Percentiles rank a stretch among this genome's conserved stretches.
These are phyloP conservation scores for Puccinia hordei DNA, from an alignment of 1,284 basidiomycete species.

Conservation along the genomic window DNA sequence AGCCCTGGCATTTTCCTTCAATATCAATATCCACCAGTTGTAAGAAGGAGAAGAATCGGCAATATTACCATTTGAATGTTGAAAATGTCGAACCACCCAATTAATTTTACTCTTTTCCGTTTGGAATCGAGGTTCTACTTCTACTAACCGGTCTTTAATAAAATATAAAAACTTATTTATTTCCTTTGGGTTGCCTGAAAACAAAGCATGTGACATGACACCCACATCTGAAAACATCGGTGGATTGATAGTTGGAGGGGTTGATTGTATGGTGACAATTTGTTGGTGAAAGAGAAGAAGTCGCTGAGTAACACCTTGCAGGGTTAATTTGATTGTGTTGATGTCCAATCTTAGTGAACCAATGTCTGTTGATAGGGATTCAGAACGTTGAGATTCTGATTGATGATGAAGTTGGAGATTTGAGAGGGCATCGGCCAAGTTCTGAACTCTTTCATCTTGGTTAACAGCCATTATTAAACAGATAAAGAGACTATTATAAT, in stretches of 20 bases:
- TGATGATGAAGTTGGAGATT: too few relatives aligned
- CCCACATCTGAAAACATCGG: background rate
- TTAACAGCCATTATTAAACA: too few relatives aligned
- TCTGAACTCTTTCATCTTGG: background rate
- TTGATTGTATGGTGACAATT: background rate
- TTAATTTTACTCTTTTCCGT: constrained; percentile 15
- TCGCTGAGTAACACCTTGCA: background rate
- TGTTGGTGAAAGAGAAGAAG: background rate
- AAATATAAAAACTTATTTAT: background rate
- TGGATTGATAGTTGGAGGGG: too few relatives aligned
- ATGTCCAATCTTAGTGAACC: background rate
- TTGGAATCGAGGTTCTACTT: too few relatives aligned
- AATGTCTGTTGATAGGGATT: background rate
- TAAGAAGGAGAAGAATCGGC: background rate
- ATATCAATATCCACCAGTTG: constrained; percentile 23
- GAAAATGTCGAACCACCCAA: constrained; percentile 22
- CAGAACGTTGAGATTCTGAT: background rate
- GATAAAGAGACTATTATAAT: too few relatives aligned
- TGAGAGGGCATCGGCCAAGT: background rate
- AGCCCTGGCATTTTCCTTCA: constrained; percentile 10
- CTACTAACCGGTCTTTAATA: constrained; percentile 1
- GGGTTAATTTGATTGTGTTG: background rate
- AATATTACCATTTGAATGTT: background rate
- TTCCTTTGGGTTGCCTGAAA: constrained; percentile 22
- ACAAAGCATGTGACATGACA: too few relatives aligned